Percentiles rank a stretch among this genome's conserved stretches.
phyloP scores from a whole-genome alignment of 2,329 filamentous ascomycete species.

The Alternaria sp. region DNA sequence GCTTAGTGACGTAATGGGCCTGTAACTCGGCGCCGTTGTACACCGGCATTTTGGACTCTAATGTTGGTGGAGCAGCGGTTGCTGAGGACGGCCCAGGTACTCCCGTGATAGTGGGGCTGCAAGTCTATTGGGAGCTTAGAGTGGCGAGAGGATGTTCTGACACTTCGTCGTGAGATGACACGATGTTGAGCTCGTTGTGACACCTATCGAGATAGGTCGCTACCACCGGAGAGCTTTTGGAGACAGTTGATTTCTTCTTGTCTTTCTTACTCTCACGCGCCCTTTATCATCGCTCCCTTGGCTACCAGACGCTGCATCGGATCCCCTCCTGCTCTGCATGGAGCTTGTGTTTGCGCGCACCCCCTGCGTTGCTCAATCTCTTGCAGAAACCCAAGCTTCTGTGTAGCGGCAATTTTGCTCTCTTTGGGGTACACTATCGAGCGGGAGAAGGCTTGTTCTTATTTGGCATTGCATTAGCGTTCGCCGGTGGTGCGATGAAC shows the following conservation, averaged over 20 bases:
- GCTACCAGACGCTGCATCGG: background rate
- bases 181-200: background rate
- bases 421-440: background rate
- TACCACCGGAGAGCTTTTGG: background rate
- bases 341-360: background rate
- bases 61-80: background rate
- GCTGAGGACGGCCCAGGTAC: background rate
- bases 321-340: background rate
- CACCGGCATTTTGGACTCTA: background rate
- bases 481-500: background rate
- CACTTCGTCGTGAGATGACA: background rate
- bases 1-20: background rate
- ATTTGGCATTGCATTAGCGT: background rate
- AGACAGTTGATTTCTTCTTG: background rate
- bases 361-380: background rate
- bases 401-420: background rate
- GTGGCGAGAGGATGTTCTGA: background rate
- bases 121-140: background rate
- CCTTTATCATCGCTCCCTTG: background rate
- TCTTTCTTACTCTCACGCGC: background rate
- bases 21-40: background rate
- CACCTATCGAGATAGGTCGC: background rate
- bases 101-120: background rate
- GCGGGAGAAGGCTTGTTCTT: background rate
- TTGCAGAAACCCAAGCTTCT: background rate